These are phyloP conservation scores for Fusarium xyrophilum DNA, from an alignment of 2,329 filamentous ascomycete species.

Conservation along the genomic window DNA sequence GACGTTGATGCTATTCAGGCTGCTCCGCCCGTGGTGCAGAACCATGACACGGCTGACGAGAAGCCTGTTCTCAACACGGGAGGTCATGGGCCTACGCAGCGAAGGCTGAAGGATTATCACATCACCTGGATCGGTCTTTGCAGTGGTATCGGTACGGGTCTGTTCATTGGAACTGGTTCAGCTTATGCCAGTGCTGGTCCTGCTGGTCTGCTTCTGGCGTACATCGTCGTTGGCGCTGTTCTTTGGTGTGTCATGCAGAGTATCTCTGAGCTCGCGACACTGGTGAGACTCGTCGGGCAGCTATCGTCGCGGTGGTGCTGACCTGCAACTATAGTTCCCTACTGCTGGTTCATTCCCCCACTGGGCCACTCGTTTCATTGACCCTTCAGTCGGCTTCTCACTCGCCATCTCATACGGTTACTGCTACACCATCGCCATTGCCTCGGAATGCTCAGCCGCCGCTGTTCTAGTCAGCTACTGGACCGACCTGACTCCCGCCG, in stretches of 20 bases:
- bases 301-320: rapidly evolving
- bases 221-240: conserved; percentile 32
- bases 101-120: conserved; percentile 35
- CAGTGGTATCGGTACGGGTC: conserved; percentile 36
- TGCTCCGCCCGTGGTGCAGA: background rate
- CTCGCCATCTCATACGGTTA: conserved; percentile 38
- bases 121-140: conserved; percentile 39
- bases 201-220: conserved; percentile 35
- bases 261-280: conserved; percentile 35
- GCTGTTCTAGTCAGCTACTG: conserved; percentile 36
- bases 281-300: conserved; percentile 7
- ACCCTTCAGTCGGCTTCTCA: conserved; percentile 35
- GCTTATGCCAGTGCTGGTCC: conserved; percentile 38
- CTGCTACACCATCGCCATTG: conserved; percentile 37
- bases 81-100: conserved; percentile 34
- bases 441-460: conserved; percentile 35
- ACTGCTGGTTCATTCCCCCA: conserved; percentile 39
- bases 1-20: conserved; percentile 16
- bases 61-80: conserved; percentile 36
- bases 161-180: conserved; percentile 38
- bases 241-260: conserved; percentile 41
- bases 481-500: conserved; percentile 36
- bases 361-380: conserved; percentile 40
- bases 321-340: conserved; percentile 14
- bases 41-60: conserved; percentile 2